A percentile compares a stretch with the other conserved stretches of the same genome.
Evolutionary conservation across 2,329 filamentous ascomycete genomes (phyloP).

Genomic region (Arthrinium phaeospermum): DNA sequence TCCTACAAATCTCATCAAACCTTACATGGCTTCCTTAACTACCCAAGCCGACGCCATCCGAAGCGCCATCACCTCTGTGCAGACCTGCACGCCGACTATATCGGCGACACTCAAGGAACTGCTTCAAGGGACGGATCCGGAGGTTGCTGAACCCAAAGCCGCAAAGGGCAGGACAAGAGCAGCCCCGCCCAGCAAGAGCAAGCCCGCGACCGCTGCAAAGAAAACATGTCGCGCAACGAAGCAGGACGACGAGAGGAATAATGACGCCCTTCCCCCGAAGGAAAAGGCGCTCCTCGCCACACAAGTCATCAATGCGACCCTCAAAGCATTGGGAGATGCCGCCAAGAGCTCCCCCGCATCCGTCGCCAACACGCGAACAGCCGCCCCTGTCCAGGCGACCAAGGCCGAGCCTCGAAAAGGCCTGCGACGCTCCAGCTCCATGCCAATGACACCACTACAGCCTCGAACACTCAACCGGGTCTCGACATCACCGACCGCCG

Average conservation of each 20-base stretch:
- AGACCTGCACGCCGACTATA: constrained; percentile 58
- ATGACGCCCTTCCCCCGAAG: constrained; percentile 54
- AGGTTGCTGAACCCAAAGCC: constrained; percentile 37
- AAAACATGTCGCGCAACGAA: constrained; percentile 28
- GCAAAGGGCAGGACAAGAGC: constrained; percentile 37
- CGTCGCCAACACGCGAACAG: constrained; percentile 32
- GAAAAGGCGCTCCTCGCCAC: constrained; percentile 74
- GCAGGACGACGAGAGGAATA: constrained; percentile 38
- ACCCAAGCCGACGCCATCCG: constrained; percentile 57
- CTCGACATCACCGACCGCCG: constrained; percentile 52
- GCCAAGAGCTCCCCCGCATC: constrained; percentile 56
- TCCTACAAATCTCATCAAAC: constrained; percentile 27
- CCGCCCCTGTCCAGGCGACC: constrained; percentile 42
- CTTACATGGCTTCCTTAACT: constrained; percentile 50
- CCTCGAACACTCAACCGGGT: constrained; percentile 66
- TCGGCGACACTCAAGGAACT: constrained; percentile 55
- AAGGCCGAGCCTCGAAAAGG: constrained; percentile 47
- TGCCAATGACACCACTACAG: constrained; percentile 66
- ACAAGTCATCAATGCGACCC: constrained; percentile 71
- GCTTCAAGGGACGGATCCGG: constrained; percentile 39
- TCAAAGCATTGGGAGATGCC: constrained; percentile 73
- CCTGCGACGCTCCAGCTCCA: constrained; percentile 60
- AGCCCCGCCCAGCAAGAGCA: background rate
- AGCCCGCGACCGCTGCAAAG: background rate
- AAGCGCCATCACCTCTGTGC: constrained; percentile 56